These are phyloP conservation scores for Sanghuangporus sanghuang DNA, from an alignment of 1,284 basidiomycete genomes.

Conservation along the genomic window DNA sequence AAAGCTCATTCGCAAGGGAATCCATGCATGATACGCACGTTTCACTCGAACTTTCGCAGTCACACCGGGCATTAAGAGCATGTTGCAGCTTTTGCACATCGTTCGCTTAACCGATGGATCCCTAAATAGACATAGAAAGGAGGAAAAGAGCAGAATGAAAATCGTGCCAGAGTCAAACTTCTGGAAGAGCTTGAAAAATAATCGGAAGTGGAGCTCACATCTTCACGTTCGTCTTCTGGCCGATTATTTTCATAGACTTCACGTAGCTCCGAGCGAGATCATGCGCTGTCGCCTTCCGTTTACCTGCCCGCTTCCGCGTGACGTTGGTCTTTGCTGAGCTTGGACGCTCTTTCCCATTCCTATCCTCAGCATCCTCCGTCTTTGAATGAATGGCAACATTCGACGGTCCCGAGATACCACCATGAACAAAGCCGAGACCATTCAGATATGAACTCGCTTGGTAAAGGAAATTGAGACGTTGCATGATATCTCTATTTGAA, in stretches of 20 bases:
- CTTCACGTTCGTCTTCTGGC: slow-evolving; percentile 67
- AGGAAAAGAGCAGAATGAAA: slow-evolving; percentile 11
- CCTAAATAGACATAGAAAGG: slow-evolving; percentile 33
- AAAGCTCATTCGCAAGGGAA: background rate
- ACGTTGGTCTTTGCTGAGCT: slow-evolving; percentile 15
- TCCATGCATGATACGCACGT: slow-evolving; percentile 36
- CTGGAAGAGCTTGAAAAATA: background rate
- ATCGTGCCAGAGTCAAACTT: background rate
- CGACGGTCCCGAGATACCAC: background rate
- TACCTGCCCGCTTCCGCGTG: slow-evolving; percentile 27
- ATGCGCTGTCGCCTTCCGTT: slow-evolving; percentile 27
- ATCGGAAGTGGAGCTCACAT: slow-evolving; percentile 44
- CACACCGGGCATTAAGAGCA: slow-evolving; percentile 60
- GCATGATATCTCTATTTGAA: slow-evolving; percentile 67
- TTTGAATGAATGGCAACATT: background rate
- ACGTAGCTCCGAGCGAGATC: slow-evolving; percentile 62
- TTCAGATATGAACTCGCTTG: slow-evolving; percentile 70
- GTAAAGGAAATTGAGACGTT: slow-evolving; percentile 79
- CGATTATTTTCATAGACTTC: slow-evolving; percentile 61
- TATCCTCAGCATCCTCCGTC: background rate
- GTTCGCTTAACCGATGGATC: slow-evolving; percentile 77
- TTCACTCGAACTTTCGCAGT: slow-evolving; percentile 60
- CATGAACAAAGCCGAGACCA: slow-evolving; percentile 28
- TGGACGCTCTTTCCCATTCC: slow-evolving; percentile 10
- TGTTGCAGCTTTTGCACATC: slow-evolving; percentile 63